phyloP scores from a whole-genome alignment of 768 basidiomycete genomes.

The Termitomyces sp. region DNA sequence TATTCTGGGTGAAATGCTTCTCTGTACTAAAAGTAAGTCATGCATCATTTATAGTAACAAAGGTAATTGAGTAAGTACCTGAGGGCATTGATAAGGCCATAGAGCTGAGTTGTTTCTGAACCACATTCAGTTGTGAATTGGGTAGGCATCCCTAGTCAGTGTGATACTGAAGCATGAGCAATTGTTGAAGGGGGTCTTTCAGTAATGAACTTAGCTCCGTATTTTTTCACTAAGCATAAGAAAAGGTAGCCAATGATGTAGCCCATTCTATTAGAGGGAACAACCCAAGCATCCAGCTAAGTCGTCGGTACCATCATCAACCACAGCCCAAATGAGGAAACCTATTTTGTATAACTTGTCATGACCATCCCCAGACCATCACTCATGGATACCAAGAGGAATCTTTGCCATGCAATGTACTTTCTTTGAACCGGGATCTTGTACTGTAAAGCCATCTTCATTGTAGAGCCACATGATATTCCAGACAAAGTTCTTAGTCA shows the following conservation, averaged over 20 bases:
- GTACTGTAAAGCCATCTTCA: not conserved
- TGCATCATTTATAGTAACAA: not conserved
- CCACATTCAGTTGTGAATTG: conserved; percentile 18
- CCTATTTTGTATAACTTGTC: conserved; percentile 29
- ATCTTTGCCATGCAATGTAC: conserved; percentile 13
- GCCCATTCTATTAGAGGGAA: conserved; percentile 26
- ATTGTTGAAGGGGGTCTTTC: not conserved
- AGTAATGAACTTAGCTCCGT: conserved; percentile 17
- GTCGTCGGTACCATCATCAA: conserved; percentile 21
- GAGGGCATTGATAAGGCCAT: conserved; percentile 16
- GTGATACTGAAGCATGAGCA: not conserved
- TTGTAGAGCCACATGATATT: not conserved
- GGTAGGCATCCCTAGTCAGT: conserved; percentile 14
- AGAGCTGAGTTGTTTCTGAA: conserved; percentile 6
- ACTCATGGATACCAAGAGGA: conserved; percentile 23
- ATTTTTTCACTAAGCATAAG: conserved; percentile 17
- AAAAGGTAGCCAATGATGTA: conserved; percentile 24
- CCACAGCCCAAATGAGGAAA: conserved; percentile 27
- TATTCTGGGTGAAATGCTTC: not conserved
- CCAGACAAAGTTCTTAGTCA: conserved; percentile 17
- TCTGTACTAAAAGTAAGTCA: not conserved
- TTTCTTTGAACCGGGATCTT: not conserved
- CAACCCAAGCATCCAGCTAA: conserved; percentile 27
- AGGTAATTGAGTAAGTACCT: conserved; percentile 10
- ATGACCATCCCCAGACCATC: conserved; percentile 30